Evolutionary conservation across 169 alveolate genomes (phyloP).

Genomic region (Perkinsus olseni): DNA sequence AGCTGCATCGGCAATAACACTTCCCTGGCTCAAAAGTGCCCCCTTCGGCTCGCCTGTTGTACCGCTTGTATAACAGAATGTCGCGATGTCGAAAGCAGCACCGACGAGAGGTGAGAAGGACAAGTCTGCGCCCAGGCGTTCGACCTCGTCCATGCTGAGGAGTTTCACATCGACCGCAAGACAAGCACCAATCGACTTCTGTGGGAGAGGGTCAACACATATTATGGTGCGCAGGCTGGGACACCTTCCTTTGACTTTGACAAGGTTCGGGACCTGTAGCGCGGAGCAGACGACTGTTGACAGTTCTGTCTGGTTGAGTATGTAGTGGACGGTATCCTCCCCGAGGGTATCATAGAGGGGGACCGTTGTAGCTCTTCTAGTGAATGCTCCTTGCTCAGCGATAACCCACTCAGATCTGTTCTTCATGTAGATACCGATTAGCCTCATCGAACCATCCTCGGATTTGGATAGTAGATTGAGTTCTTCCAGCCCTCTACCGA

Average conservation of each 20-base stretch:
- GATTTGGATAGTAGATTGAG: background rate
- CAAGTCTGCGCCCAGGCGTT: background rate
- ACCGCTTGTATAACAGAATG: slow-evolving; percentile 76
- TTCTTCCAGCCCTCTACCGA: background rate
- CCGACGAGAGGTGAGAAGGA: background rate
- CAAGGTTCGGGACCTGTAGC: slow-evolving; percentile 12
- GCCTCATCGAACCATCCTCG: slow-evolving; percentile 14
- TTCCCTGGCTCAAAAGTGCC: slow-evolving; percentile 67
- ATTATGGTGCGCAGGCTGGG: slow-evolving; percentile 22
- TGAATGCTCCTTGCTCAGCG: slow-evolving; percentile 58
- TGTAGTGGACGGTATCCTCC: slow-evolving; percentile 49
- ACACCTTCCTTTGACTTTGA: background rate
- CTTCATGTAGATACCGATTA: slow-evolving; percentile 62
- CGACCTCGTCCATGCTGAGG: background rate
- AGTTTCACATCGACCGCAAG: background rate
- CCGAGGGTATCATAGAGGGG: slow-evolving; percentile 69
- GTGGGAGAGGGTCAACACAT: slow-evolving; percentile 14
- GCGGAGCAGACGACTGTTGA: slow-evolving; percentile 35
- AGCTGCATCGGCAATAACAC: slow-evolving; percentile 35
- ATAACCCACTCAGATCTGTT: slow-evolving; percentile 75
- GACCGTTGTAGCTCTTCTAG: slow-evolving; percentile 44
- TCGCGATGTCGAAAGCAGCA: slow-evolving; percentile 32
- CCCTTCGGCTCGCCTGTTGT: slow-evolving; percentile 89
- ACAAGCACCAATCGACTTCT: background rate
- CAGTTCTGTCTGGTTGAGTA: slow-evolving; percentile 42